Percentiles rank a stretch among this genome's conserved stretches.
Evolutionary conservation across 352 stramenopile genomes (phyloP).

Genomic region (Phytophthora uliginosa): DNA sequence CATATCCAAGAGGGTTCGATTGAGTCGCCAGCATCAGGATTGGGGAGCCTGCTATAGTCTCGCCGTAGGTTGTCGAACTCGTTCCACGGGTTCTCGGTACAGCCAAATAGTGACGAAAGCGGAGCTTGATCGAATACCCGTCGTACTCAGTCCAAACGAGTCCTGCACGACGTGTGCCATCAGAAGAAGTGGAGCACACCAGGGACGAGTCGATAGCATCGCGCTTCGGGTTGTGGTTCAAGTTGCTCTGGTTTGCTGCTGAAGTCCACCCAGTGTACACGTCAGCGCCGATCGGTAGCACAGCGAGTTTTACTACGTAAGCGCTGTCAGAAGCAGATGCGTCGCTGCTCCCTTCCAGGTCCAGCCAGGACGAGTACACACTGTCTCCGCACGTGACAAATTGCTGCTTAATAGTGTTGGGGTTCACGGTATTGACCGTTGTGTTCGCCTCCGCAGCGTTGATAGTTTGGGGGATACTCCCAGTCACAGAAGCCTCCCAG

Average conservation of each 20-base stretch:
- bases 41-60: slow-evolving; percentile 48
- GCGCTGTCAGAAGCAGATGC: background rate
- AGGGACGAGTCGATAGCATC: slow-evolving; percentile 51
- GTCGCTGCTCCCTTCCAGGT: slow-evolving; percentile 27
- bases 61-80: slow-evolving; percentile 39
- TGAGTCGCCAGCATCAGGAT: slow-evolving; percentile 56
- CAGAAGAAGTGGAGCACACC: slow-evolving; percentile 46
- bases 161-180: slow-evolving; percentile 30
- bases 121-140: slow-evolving; percentile 70
- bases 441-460: slow-evolving; percentile 19
- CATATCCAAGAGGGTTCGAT: slow-evolving; percentile 46
- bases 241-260: slow-evolving; percentile 15
- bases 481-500: slow-evolving; percentile 48
- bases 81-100: slow-evolving; percentile 26
- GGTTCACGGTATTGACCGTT: slow-evolving; percentile 21
- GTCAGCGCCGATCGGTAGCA: slow-evolving; percentile 18
- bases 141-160: slow-evolving; percentile 84
- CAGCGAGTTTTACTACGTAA: slow-evolving; percentile 36
- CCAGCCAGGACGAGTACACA: slow-evolving; percentile 59
- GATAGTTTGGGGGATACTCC: slow-evolving; percentile 44
- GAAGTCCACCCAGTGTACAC: slow-evolving; percentile 41
- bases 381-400: slow-evolving; percentile 50
- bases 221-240: slow-evolving; percentile 69
- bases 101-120: slow-evolving; percentile 54
- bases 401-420: slow-evolving; percentile 36